A percentile compares a stretch with the other conserved stretches of the same genome.
Conservation (phyloP, 2,329 filamentous ascomycete genomes). For the Elsinoe necatrix region DNA sequence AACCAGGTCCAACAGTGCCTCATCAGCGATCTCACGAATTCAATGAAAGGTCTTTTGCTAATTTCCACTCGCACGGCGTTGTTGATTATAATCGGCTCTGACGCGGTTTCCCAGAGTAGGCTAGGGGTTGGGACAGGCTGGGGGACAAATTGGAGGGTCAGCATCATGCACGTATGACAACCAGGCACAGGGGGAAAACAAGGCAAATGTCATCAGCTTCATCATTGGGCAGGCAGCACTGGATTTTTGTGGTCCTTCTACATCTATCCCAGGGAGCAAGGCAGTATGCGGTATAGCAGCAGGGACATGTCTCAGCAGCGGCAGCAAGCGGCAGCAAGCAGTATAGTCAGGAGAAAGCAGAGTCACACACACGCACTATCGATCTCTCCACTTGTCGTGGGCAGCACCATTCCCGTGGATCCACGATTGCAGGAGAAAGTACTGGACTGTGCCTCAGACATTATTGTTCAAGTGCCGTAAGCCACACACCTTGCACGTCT, state of each 20-base stretch:
- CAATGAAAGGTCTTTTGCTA: slow-evolving; percentile 4
- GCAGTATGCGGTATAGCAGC: too few species aligned
- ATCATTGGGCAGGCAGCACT: slow-evolving; percentile 12
- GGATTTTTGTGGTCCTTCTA: not conserved
- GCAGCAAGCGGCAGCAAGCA: not conserved
- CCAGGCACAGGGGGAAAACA: not conserved
- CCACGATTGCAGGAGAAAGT: too few species aligned
- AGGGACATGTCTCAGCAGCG: not conserved
- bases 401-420: too few species aligned
- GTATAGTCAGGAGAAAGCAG: too few species aligned
- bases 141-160: not conserved
- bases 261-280: not conserved
- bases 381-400: too few species aligned
- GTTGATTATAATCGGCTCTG: not conserved
- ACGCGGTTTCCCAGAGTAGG: not conserved
- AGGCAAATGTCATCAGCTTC: slow-evolving; percentile 8
- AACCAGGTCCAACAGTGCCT: not conserved
- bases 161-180: not conserved
- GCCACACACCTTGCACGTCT: not conserved
- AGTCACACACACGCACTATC: too few species aligned
- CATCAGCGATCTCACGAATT: not conserved
- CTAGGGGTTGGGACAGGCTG: not conserved
- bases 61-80: slow-evolving; percentile 7
- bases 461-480: too few species aligned
- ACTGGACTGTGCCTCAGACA: not conserved